Evolutionary conservation across 1,139 yeast genomes (phyloP), one percentile per base, ranked within the genome.

Genomic region (Taiozyma sp.): DNA sequence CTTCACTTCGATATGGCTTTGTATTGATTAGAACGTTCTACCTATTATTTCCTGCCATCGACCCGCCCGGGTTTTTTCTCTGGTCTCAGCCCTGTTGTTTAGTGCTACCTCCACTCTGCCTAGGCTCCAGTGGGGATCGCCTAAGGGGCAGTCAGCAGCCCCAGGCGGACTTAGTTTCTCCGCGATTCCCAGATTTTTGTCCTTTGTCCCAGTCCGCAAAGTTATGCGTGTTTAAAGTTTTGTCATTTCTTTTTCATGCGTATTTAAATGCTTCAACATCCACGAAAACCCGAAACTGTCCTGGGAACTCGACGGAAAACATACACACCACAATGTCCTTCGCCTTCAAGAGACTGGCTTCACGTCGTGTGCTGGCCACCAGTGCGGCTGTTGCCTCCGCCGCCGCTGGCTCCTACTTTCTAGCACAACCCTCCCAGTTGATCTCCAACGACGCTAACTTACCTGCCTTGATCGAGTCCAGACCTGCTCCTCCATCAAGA

Each of bases 401-500:
- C 16, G 59, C 62, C 3, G 54, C 54, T 16, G 57, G 57, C 29
- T 46, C 57, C 8, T 52, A 49, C 47, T 54, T 48, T 52, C 42
- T 48, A n/a, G 22, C 50, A 16, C 53, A 54, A 46, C 36, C 47
- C 4, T 45, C 52, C 4, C 48, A 51, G 23, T 22, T 28, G n/a
- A 46, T 54, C 38, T 14, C 48, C 19, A 62, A 62, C 51, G 61
- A 62, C 22, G 48, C 55, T 23, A 39, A 45, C 23, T 48, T 60
- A 29, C 58, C 65, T 6, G 56, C 65, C n/a, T 53, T 62, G 40
- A 52, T 60, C 36, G 57, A 55, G 16, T 49, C 65, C 14, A 61
- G 56, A 51, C 59, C 66, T 12, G 55, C 66, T 43, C 73, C 75
- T 48, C 77, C 77, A 43, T 45, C 75, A 3, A 70, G 81, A 59